Conservation (phyloP, 2,329 filamentous ascomycete genomes). For the Akanthomyces lecanii region DNA sequence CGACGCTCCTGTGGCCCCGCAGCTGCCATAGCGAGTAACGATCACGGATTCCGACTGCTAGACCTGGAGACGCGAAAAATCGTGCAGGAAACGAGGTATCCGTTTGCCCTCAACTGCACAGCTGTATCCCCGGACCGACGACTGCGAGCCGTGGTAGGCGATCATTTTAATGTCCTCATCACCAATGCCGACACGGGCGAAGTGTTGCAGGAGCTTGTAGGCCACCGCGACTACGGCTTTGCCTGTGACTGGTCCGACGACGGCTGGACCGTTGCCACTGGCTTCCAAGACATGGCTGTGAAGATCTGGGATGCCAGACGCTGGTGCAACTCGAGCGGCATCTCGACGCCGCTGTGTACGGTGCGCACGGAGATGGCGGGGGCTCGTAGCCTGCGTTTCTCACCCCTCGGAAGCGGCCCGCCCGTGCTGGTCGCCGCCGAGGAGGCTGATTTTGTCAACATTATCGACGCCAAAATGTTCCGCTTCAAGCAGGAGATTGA, state of each 20-base stretch:
- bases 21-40: conserved; percentile 61
- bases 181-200: conserved; percentile 63
- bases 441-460: conserved; percentile 67
- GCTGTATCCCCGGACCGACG: conserved; percentile 68
- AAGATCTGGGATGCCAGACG: conserved; percentile 73
- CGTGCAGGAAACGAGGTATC: conserved; percentile 48
- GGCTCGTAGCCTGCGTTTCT: conserved; percentile 66
- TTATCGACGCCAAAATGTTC: conserved; percentile 65
- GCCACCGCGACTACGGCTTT: conserved; percentile 69
- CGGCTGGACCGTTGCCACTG: conserved; percentile 71
- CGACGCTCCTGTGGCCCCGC: conserved; percentile 49
- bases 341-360: conserved; percentile 45
- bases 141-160: conserved; percentile 69
- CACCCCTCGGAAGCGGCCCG: conserved; percentile 63
- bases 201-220: conserved; percentile 52
- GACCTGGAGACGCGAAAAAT: conserved; percentile 58
- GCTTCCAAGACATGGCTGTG: conserved; percentile 68
- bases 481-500: conserved; percentile 64
- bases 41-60: conserved; percentile 53
- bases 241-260: conserved; percentile 77
- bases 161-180: conserved; percentile 61
- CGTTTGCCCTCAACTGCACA: conserved; percentile 66
- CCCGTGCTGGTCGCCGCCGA: conserved; percentile 68
- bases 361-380: conserved; percentile 64
- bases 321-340: conserved; percentile 54